A percentile compares a stretch with the other conserved stretches of the same genome.
Conservation (phyloP, 2,329 filamentous ascomycete species). For the Bipolaris zeicola region DNA sequence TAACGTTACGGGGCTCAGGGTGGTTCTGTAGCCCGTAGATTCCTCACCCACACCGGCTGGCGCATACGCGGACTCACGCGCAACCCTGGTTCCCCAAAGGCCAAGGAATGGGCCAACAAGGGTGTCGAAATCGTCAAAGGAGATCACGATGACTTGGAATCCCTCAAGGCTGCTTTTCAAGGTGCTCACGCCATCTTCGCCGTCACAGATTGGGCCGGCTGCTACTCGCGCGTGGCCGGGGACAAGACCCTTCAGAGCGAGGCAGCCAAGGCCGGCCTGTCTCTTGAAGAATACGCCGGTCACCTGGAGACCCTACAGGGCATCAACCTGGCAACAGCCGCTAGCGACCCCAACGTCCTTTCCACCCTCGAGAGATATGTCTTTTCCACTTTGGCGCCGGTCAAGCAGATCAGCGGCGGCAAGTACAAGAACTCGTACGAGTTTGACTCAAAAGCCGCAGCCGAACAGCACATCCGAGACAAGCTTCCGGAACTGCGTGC, state of each 20-base stretch:
- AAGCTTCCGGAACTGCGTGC: constrained; percentile 1
- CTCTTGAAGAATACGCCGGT: constrained; percentile 38
- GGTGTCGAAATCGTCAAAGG: constrained; percentile 27
- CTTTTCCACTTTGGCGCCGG: constrained; percentile 51
- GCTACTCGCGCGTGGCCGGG: constrained; percentile 42
- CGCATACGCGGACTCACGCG: constrained; percentile 51
- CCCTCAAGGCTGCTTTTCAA: constrained; percentile 19
- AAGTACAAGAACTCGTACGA: constrained; percentile 46
- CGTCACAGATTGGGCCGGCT: constrained; percentile 39
- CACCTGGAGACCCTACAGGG: constrained; percentile 44
- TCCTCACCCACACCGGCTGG: constrained; percentile 28
- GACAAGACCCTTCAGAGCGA: constrained; percentile 16
- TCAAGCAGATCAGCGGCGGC: constrained; percentile 37
- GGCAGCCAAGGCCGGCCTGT: constrained; percentile 30
- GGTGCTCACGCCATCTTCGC: constrained; percentile 42
- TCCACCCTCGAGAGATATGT: constrained; percentile 51
- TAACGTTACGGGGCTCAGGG: constrained; percentile 16
- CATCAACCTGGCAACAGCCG: constrained; percentile 51
- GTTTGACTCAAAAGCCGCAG: constrained; percentile 49
- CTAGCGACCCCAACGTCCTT: constrained; percentile 27
- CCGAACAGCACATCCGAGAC: constrained; percentile 19
- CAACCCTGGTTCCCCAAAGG: constrained; percentile 46
- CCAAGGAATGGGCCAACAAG: constrained; percentile 33
- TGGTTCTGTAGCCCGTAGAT: constrained; percentile 29
- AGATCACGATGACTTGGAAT: constrained; percentile 21